Evolutionary conservation across 257 asterid genomes (phyloP), one percentile per base, ranked within the genome.

Genomic region (Rauvolfia tetraphylla): DNA sequence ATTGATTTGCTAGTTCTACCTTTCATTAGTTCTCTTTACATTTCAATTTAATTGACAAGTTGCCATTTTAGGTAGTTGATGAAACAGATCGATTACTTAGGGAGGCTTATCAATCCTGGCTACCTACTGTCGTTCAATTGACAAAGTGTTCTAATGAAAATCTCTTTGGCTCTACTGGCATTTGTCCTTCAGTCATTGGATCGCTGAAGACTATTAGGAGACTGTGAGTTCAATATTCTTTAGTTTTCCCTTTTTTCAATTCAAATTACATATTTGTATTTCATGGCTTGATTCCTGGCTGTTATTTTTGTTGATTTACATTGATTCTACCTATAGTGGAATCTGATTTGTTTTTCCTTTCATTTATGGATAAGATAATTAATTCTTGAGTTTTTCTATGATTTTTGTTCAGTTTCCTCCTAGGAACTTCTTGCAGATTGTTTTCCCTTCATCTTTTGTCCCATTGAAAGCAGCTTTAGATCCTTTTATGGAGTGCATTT

Each of bases 31-130:
- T 59, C 34, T 71, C 33, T 39, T 39, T 39, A 20, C n/a, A 67
- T 5, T 46, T 0, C 36, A 23, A 53, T 72, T 44, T 51, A 56
- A 57, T 71, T 74, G 65, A 42, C 78, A 42, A 61, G 78, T 39
- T 79, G 41, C 74, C 75, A 4, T 79, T 68, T 79, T 85, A 94
- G 97, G 97, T 94, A 68, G 95, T 94, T 46, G 98, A 94, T 39
- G 98, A 94, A 85, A 89, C 97, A 68, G 98, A 94, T 82, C 87
- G 97, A 71, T 81, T 94, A 84, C 91, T 94, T 59, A 86, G 97
- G 85, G 97, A 94, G 85, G 89, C 96, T 3, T 92, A 94, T 81
- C 98, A 94, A 68, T 94, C 96, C 18, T 94, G 97, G 97, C 87
- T 94, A 75, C 97, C 98, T 68, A 89, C 90, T 41, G 97, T 92